Base-by-base conservation (phyloP, 208 protist species). In the Zelonia costaricensis region DNA sequence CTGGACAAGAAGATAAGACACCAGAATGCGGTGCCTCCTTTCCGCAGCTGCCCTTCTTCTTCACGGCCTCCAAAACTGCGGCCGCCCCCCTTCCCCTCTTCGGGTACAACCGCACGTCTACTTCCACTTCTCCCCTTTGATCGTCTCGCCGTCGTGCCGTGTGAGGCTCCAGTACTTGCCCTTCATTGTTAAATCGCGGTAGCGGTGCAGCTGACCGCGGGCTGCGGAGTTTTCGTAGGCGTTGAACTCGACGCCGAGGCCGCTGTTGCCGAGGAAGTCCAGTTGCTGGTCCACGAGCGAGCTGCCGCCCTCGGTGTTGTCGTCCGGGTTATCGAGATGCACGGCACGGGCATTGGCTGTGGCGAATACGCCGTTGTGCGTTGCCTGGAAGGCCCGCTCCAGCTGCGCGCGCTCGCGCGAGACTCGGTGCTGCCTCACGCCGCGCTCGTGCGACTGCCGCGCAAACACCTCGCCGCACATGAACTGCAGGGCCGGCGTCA, bases 211-310 rank as follows among this genome's bases (percentile, higher is more conserved):
- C 56, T 74, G 76, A 15, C 84, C 83, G 20, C 71, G 63, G n/a
- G 70, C 75, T 10, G 63, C 47, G 4, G 91, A 91, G 44, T 82
- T 72, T 27, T 80, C 74, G 63, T 93, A 96, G 28, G 79, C 91
- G 55, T 93, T 78, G 20, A 83, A 77, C 12, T 76, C 63, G 22
- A 69, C 66, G 4, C 78, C 83, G 4, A 89, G 69, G 9, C 84
- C 82, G 43, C 83, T 88, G 67, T 67, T 76, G 20, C 84, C 86
- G 9, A 84, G 22, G 36, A 78, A 78, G 25, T 67, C 51, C 12
- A 96, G 67, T 59, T 96, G 91, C 58, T 94, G 91, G 45, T 96
- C 91, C 15, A 96, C 91, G 20, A 96, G 62, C 16, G 91, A 94
- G 28, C 39, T 40, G 22, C 45, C 52, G n/a, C 28, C 31, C 5